These are phyloP conservation scores for Dujonia santamariae DNA, from an alignment of 1,139 yeast genomes.

Conservation along the genomic window DNA sequence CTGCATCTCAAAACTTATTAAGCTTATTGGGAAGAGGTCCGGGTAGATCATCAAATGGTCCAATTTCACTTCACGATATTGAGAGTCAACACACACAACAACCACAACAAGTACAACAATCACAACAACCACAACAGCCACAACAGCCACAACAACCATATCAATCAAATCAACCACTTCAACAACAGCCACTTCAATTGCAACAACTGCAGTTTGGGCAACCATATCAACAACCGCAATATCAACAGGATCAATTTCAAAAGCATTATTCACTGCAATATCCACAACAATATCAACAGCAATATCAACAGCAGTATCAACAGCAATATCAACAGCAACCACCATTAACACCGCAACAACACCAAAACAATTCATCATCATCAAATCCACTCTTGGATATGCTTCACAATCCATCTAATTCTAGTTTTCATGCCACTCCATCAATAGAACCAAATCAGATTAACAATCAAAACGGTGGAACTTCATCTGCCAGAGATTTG, in stretches of 20 bases:
- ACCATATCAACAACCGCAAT: background rate
- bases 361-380: conserved; percentile 2
- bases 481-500: conserved; percentile 14
- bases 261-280: too few species aligned
- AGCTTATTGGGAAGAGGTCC: conserved; percentile 14
- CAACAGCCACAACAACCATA: conserved; percentile 2
- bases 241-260: background rate
- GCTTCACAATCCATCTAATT: conserved; percentile 2
- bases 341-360: too few species aligned
- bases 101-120: background rate
- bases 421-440: background rate
- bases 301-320: too few species aligned
- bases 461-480: conserved; percentile 2
- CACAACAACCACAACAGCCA: conserved; percentile 1
- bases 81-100: background rate
- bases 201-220: background rate
- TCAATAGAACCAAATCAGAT: background rate
- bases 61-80: background rate
- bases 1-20: conserved; percentile 16
- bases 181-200: background rate
- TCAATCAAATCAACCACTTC: background rate
- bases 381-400: conserved; percentile 5
- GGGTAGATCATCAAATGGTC: background rate
- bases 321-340: too few species aligned
- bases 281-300: background rate